These are phyloP conservation scores for Ophiostoma sp. DNA, from an alignment of 2,329 filamentous ascomycete genomes.

Conservation along the genomic window DNA sequence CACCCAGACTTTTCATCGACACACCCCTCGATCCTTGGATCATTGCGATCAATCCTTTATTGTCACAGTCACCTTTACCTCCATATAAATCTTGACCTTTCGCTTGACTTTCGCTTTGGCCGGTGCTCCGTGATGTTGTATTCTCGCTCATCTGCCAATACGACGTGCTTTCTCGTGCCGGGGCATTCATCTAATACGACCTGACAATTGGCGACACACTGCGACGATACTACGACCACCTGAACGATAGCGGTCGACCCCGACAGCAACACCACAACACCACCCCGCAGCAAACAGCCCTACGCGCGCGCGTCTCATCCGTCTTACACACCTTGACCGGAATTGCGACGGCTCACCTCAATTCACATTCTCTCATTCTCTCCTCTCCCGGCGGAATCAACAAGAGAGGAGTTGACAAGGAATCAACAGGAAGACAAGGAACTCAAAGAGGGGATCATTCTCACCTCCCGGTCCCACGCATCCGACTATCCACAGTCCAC, in stretches of 20 bases:
- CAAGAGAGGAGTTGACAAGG: not conserved
- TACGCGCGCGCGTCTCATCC: conserved; percentile 9
- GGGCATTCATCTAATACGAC: not conserved
- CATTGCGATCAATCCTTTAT: not conserved
- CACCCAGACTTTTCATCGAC: not conserved
- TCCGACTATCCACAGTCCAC: not conserved
- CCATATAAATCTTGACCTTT: not conserved
- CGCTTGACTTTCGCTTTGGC: not conserved
- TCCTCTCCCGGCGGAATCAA: not conserved
- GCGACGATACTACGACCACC: too few species aligned
- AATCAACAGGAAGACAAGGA: not conserved
- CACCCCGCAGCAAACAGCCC: not conserved
- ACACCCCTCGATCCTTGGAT: not conserved
- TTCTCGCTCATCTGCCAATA: conserved; percentile 13
- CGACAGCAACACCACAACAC: not conserved
- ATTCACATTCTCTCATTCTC: not conserved
- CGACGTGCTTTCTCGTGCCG: not conserved
- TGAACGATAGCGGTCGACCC: not conserved
- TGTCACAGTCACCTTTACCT: not conserved
- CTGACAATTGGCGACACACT: not conserved
- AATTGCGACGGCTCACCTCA: not conserved
- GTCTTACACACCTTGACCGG: not conserved
- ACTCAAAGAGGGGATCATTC: not conserved
- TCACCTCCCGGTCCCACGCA: not conserved
- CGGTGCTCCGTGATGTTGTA: conserved; percentile 16